phyloP scores from a whole-genome alignment of 306 rosid species.

The Vigna angularis region DNA sequence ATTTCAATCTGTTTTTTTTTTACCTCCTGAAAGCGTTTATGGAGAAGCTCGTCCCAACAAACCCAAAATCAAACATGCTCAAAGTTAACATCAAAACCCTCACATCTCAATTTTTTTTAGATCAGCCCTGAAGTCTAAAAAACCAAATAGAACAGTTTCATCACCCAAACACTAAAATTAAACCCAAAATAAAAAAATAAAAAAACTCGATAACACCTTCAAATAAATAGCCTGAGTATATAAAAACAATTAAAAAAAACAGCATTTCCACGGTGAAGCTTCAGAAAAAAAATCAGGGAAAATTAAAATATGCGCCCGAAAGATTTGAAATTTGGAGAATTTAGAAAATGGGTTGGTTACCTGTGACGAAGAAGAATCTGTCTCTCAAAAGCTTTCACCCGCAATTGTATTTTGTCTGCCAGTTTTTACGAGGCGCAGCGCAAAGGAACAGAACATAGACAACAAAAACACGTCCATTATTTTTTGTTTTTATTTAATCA shows the following conservation, averaged over 20 bases:
- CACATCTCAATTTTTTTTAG: not conserved
- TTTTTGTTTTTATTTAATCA: not conserved
- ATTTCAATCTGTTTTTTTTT: too few relatives aligned
- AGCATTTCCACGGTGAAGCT: slow-evolving; percentile 29
- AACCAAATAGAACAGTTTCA: slow-evolving; percentile 35
- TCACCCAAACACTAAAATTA: slow-evolving; percentile 1
- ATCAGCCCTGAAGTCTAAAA: slow-evolving; percentile 23
- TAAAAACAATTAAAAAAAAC: slow-evolving; percentile 5
- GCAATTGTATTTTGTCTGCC: slow-evolving; percentile 9
- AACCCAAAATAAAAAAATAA: not conserved
- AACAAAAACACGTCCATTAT: not conserved
- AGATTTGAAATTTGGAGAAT: not conserved
- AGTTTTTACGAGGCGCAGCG: slow-evolving; percentile 44
- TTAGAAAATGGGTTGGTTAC: slow-evolving; percentile 34
- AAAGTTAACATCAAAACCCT: slow-evolving; percentile 7
- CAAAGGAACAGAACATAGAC: not conserved
- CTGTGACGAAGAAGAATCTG: slow-evolving; percentile 30
- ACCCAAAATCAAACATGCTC: not conserved
- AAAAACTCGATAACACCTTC: not conserved
- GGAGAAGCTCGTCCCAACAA: not conserved
- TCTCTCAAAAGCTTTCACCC: not conserved
- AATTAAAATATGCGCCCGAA: not conserved
- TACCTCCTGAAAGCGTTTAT: too few relatives aligned
- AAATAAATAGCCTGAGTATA: slow-evolving; percentile 3
- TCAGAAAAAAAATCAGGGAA: not conserved